These are phyloP conservation scores for Kalanchoe fedtschenkoi DNA, from an alignment of 164 flowering plant species.

Conservation along the genomic window DNA sequence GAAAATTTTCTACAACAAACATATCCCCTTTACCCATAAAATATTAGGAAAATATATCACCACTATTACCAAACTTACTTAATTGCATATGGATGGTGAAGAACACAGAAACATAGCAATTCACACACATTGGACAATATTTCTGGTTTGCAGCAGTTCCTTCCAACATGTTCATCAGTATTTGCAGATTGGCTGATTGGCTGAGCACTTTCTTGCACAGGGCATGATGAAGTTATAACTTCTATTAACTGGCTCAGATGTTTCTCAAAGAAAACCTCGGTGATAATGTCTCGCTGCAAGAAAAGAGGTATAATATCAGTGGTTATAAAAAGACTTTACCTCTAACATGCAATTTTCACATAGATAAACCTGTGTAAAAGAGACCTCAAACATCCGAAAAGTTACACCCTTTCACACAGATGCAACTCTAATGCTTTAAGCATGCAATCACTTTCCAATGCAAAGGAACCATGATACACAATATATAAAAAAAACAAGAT, in stretches of 20 bases:
- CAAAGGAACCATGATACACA: neutral
- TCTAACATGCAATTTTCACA: neutral
- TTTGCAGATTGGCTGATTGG: constrained; percentile 17
- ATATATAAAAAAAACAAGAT: neutral
- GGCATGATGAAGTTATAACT: constrained; percentile 66
- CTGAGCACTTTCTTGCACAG: constrained; percentile 19
- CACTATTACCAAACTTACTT: constrained; percentile 42
- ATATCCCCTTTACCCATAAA: too few species aligned
- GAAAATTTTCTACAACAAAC: too few species aligned
- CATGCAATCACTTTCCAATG: neutral
- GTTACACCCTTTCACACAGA: neutral
- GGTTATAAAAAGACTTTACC: neutral
- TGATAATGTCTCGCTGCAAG: constrained; percentile 70
- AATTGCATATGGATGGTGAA: constrained; percentile 83
- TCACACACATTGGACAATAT: constrained; percentile 81
- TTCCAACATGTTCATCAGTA: constrained; percentile 24
- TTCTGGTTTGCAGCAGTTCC: constrained; percentile 55
- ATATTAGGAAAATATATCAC: neutral
- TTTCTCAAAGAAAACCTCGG: constrained; percentile 88
- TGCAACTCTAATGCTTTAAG: neutral
- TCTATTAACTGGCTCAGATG: constrained; percentile 78
- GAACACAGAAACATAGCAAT: constrained; percentile 85
- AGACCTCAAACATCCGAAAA: neutral
- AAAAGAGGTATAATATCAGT: constrained; percentile 8
- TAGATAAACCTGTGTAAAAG: neutral